Conservation (phyloP, 306 rosid genomes). For the Sophora flavescens region DNA sequence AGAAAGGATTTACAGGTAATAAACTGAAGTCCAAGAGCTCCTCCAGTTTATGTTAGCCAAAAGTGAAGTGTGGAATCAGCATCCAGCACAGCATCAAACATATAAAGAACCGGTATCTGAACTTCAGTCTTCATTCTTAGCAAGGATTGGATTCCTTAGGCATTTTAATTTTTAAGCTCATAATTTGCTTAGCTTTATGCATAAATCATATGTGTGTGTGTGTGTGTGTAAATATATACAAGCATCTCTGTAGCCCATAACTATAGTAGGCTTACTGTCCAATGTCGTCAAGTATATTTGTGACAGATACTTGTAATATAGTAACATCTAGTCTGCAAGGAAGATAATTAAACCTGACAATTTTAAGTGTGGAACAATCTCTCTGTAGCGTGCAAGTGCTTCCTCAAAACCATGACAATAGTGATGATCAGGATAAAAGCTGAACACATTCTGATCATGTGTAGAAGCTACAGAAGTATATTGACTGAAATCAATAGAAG, state of each 20-base stretch:
- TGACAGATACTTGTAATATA: background rate
- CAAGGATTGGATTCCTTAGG: background rate
- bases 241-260: background rate
- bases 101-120: background rate
- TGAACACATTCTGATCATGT: slow-evolving; percentile 77
- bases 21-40: slow-evolving; percentile 10
- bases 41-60: slow-evolving; percentile 3
- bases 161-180: background rate
- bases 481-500: slow-evolving; percentile 34
- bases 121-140: slow-evolving; percentile 16
- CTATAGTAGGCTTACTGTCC: background rate
- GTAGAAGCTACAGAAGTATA: slow-evolving; percentile 70
- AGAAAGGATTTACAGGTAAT: slow-evolving; percentile 12
- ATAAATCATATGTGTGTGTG: background rate
- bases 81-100: slow-evolving; percentile 20
- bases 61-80: slow-evolving; percentile 23
- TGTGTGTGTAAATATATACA: too few species aligned
- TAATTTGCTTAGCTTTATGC: background rate
- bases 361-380: slow-evolving; percentile 73
- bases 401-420: slow-evolving; percentile 82
- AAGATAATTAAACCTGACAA: slow-evolving; percentile 68
- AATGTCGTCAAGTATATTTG: background rate
- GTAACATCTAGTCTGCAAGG: slow-evolving; percentile 28
- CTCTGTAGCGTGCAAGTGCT: slow-evolving; percentile 76
- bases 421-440: slow-evolving; percentile 65